Evolutionary conservation across 163 green algal genomes (phyloP), one percentile per base, ranked within the genome.

Genomic region (Volvox carteri): DNA sequence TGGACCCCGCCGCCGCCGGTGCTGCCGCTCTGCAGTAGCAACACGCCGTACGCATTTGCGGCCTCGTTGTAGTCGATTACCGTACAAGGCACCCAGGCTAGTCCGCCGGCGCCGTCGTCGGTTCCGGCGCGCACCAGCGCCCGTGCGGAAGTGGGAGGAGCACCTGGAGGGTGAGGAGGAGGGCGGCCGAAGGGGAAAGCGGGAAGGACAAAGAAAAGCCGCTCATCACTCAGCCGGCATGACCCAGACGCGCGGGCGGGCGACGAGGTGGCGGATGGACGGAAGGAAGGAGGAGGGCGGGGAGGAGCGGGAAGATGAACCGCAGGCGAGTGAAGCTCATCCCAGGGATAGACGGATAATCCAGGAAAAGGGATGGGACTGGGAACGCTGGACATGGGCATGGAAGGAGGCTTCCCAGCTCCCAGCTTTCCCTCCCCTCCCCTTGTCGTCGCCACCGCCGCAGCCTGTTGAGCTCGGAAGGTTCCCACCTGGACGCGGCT

Each of bases 1-100:
- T n/a, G n/a, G n/a, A 14, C 44, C 23, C n/a, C 46, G 18, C 81
- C 73, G 39, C 6, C 65, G 37, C 18, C 72, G 37, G 48, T 67
- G 0, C 14, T 23, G 35, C 35, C 67, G 39, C 33, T 37, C 33
- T 50, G 41, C 41, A 4, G 4, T 33, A 87, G 39, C 48, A 67
- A 37, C 70, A 93, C 90, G 46, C 78, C 75, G 79, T 93, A 95
- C 58, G 30, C 30, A 79, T 95, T 94, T 18, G 25, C 37, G 1
- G 72, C 44, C 73, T 90, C 77, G 78, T 94, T 74, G 50, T 87
- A 95, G 41, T 95, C 90, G 46, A 93, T 25, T 30, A 96, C 93
- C 1, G 52, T 91, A 84, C 88, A 94, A 12, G 83, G 70, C 50
- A 85, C 41, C 90, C 90, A 95, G 1, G 19, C 68, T 11, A 74